Evolutionary conservation across 2,329 filamentous ascomycete genomes (phyloP).

Genomic region (Ceratocystis lukuohia): DNA sequence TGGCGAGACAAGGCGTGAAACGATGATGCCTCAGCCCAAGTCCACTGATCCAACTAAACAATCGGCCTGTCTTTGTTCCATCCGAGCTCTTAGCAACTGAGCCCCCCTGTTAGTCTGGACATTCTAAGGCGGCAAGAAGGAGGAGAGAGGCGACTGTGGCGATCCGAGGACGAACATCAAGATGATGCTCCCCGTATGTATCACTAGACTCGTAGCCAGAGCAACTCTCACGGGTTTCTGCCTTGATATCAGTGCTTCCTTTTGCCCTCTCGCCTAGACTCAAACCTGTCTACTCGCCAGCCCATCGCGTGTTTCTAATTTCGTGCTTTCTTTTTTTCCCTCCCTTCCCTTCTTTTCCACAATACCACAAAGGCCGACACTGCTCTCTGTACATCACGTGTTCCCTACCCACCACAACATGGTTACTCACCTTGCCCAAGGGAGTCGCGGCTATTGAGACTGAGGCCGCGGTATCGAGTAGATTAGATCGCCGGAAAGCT

Average conservation of each 20-base stretch:
- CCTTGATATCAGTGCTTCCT: background rate
- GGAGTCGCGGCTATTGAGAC: slow-evolving; percentile 17
- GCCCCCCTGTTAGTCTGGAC: background rate
- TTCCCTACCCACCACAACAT: background rate
- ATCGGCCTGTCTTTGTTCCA: background rate
- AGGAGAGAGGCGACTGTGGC: too few species aligned
- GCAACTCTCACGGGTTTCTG: background rate
- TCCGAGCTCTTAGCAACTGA: background rate
- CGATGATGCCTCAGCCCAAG: background rate
- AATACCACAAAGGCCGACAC: background rate
- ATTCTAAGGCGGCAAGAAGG: too few species aligned
- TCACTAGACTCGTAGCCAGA: background rate
- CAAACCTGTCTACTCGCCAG: too few species aligned
- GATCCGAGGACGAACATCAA: background rate
- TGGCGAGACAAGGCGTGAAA: background rate
- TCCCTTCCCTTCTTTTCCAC: background rate
- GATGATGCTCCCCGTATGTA: background rate
- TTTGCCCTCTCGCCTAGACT: background rate
- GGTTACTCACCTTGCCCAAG: slow-evolving; percentile 3
- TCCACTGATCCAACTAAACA: background rate
- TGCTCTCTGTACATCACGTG: background rate
- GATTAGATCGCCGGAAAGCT: slow-evolving; percentile 16
- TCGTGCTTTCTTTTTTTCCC: background rate
- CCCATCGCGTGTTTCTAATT: too few species aligned
- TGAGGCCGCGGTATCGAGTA: slow-evolving; percentile 18